Evolutionary conservation across 1,284 basidiomycete genomes (phyloP).

Genomic region (Puccinia coronata): DNA sequence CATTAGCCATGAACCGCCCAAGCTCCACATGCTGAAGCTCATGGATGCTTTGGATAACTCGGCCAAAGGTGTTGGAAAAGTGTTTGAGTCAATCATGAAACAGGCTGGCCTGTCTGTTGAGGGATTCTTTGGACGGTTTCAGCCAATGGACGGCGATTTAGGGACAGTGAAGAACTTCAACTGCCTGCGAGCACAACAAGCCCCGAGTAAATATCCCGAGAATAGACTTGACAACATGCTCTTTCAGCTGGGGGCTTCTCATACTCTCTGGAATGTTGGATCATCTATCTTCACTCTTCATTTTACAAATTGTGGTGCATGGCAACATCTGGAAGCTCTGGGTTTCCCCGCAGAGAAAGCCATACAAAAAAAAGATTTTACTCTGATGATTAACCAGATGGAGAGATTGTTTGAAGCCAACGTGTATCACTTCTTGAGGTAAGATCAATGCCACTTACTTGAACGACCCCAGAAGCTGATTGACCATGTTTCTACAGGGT

Average conservation of each 20-base stretch:
- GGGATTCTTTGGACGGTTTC: neutral
- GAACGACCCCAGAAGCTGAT: no score
- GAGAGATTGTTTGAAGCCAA: neutral
- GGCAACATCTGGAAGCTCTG: no score
- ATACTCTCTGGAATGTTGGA: no score
- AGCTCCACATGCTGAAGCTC: conserved; percentile 16
- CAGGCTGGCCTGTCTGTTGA: neutral
- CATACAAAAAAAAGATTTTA: no score
- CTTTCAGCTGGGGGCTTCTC: no score
- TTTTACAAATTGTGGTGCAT: conserved; percentile 17
- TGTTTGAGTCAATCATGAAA: no score
- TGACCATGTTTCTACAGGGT: neutral
- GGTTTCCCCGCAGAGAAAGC: no score
- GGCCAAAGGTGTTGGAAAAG: conserved; percentile 17
- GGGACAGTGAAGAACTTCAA: conserved; percentile 20
- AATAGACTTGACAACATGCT: conserved; percentile 4
- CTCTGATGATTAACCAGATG: no score
- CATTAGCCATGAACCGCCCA: neutral
- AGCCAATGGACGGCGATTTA: conserved; percentile 12
- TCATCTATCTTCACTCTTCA: conserved; percentile 16
- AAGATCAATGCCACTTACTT: neutral
- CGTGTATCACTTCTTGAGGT: conserved; percentile 23
- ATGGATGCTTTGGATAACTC: no score
- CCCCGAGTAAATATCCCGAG: neutral
- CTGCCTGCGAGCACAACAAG: neutral